These are phyloP conservation scores for Stylosanthes scabra DNA, from an alignment of 331 rosid species.

Conservation along the genomic window DNA sequence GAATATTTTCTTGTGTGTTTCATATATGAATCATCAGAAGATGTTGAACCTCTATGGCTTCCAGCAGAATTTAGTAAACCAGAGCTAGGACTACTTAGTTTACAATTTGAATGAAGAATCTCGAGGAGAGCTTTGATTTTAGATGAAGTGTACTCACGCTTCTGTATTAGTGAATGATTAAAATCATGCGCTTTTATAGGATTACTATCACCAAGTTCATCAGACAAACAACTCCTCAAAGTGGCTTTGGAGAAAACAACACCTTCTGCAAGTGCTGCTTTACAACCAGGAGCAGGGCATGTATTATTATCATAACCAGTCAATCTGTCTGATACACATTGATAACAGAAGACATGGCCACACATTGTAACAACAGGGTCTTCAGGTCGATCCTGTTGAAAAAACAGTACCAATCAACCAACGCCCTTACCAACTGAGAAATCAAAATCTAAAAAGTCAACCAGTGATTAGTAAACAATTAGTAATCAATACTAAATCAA, in stretches of 20 bases:
- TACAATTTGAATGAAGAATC: conserved; percentile 63
- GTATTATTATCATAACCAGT: conserved; percentile 76
- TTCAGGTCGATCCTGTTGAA: conserved; percentile 90
- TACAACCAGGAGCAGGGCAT: conserved; percentile 82
- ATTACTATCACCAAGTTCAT: conserved; percentile 57
- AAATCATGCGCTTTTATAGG: conserved; percentile 42
- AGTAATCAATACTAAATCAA: no score
- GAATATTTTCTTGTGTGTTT: conserved; percentile 59
- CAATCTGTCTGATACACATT: conserved; percentile 84
- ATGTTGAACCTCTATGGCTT: conserved; percentile 47
- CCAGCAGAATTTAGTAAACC: conserved; percentile 40
- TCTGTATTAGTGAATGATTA: conserved; percentile 66
- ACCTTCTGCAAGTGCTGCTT: conserved; percentile 66
- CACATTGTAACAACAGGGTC: conserved; percentile 88
- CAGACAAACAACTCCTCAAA: conserved; percentile 71
- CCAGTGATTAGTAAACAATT: background rate
- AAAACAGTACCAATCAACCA: conserved; percentile 41
- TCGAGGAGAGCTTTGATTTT: conserved; percentile 89
- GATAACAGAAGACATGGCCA: conserved; percentile 94
- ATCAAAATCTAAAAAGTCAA: conserved; percentile 23
- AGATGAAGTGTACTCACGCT: conserved; percentile 72
- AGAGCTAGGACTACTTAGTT: conserved; percentile 3
- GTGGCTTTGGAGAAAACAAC: conserved; percentile 81
- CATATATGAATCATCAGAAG: conserved; percentile 40
- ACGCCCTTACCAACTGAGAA: conserved; percentile 19